Conservation (phyloP, 352 stramenopile species). For the Globisporangium recalcitrans region DNA sequence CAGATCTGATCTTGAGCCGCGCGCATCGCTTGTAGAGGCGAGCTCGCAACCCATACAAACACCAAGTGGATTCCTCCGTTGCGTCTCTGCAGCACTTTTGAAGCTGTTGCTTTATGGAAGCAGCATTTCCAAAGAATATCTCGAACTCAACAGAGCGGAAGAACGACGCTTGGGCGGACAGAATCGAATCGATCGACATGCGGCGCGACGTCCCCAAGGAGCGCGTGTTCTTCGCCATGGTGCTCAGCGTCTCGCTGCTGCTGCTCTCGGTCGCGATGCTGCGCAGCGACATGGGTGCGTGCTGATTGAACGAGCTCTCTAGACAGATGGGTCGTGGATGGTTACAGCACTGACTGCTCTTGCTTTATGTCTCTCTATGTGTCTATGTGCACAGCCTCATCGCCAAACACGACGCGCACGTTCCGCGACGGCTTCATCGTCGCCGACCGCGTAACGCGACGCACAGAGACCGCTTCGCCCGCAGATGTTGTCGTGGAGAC, state of each 20-base stretch:
- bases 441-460: conserved; percentile 36
- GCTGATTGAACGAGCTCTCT: background rate
- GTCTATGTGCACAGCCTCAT: conserved; percentile 7
- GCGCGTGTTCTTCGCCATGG: conserved; percentile 48
- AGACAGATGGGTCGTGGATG: background rate
- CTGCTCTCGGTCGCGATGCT: conserved; percentile 60
- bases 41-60: background rate
- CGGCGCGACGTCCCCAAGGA: conserved; percentile 34
- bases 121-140: background rate
- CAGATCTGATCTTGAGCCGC: background rate
- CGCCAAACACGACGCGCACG: conserved; percentile 26
- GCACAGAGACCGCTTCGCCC: conserved; percentile 25
- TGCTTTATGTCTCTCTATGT: background rate
- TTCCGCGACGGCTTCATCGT: conserved; percentile 79
- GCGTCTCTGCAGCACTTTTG: background rate
- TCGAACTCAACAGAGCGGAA: background rate
- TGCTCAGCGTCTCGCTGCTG: conserved; percentile 45
- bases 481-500: background rate
- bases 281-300: conserved; percentile 33
- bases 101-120: background rate
- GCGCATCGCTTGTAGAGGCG: background rate
- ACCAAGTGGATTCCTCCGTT: background rate
- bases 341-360: background rate
- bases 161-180: background rate
- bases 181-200: conserved; percentile 9